Conservation (phyloP, 2,329 filamentous ascomycete genomes). For the Pseudocercospora macadamiae region DNA sequence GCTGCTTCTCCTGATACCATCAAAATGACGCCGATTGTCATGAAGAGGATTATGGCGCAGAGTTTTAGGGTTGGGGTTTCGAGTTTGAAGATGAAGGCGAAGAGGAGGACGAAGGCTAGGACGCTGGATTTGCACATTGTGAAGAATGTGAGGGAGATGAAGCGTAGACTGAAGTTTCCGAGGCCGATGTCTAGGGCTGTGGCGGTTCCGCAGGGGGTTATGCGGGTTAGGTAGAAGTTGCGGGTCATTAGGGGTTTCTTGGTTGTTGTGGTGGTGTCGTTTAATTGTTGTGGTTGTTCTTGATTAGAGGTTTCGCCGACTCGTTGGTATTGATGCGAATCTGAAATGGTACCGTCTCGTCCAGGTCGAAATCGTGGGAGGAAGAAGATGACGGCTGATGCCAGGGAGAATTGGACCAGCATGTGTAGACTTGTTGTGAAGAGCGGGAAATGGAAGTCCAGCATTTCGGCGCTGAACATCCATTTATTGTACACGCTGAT, state of each 20-base stretch:
- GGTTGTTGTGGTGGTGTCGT: conserved; percentile 12
- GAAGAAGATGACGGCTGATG: conserved; percentile 76
- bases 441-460: conserved; percentile 91
- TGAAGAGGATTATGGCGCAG: conserved; percentile 82
- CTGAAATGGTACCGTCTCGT: conserved; percentile 38
- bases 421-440: conserved; percentile 96
- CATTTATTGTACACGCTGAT: conserved; percentile 99
- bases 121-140: conserved; percentile 99
- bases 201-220: conserved; percentile 87
- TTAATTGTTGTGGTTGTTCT: conserved; percentile 15
- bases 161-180: conserved; percentile 93
- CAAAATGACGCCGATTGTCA: conserved; percentile 93
- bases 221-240: conserved; percentile 87
- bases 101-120: conserved; percentile 90
- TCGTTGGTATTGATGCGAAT: conserved; percentile 21
- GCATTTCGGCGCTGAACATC: conserved; percentile 89
- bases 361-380: conserved; percentile 80
- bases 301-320: conserved; percentile 16
- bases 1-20: conserved; percentile 97
- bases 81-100: conserved; percentile 91
- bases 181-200: conserved; percentile 95
- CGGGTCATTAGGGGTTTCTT: conserved; percentile 74
- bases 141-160: conserved; percentile 95
- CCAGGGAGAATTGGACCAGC: conserved; percentile 86
- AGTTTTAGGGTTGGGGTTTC: conserved; percentile 86